Conservation (phyloP, 345 rosid species). For the Capsella bursapastoris region DNA sequence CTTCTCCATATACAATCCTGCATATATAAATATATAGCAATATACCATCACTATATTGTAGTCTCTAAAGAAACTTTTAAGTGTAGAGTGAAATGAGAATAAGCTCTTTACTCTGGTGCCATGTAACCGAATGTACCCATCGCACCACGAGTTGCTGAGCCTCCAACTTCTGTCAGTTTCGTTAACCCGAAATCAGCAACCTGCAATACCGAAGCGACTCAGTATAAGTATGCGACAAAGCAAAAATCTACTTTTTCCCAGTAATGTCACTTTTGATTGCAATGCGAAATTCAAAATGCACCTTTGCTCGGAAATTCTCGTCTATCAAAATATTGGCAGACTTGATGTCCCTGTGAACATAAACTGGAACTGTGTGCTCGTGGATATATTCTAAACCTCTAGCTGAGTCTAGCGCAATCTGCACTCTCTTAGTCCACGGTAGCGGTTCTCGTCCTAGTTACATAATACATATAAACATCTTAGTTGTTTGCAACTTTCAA, state of each 20-base stretch:
- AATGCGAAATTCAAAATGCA: slow-evolving; percentile 27
- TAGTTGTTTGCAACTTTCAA: background rate
- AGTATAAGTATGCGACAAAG: background rate
- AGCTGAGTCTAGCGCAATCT: slow-evolving; percentile 98
- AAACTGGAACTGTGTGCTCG: slow-evolving; percentile 97
- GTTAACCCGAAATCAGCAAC: slow-evolving; percentile 98
- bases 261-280: background rate
- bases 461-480: slow-evolving; percentile 23
- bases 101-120: slow-evolving; percentile 89
- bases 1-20: slow-evolving; percentile 92
- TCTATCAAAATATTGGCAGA: slow-evolving; percentile 95
- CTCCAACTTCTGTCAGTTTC: slow-evolving; percentile 85
- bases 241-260: background rate
- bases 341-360: slow-evolving; percentile 95
- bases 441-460: slow-evolving; percentile 70
- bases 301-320: slow-evolving; percentile 87
- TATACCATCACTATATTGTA: background rate
- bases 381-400: slow-evolving; percentile 98
- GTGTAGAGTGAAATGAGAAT: slow-evolving; percentile 17
- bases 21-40: slow-evolving; percentile 26
- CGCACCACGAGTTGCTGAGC: slow-evolving; percentile 72
- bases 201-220: slow-evolving; percentile 45
- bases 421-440: slow-evolving; percentile 85
- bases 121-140: slow-evolving; percentile 99
- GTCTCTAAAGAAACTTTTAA: background rate